phyloP scores from a whole-genome alignment of 345 rosid genomes.

The Atalantia buxifolia region DNA sequence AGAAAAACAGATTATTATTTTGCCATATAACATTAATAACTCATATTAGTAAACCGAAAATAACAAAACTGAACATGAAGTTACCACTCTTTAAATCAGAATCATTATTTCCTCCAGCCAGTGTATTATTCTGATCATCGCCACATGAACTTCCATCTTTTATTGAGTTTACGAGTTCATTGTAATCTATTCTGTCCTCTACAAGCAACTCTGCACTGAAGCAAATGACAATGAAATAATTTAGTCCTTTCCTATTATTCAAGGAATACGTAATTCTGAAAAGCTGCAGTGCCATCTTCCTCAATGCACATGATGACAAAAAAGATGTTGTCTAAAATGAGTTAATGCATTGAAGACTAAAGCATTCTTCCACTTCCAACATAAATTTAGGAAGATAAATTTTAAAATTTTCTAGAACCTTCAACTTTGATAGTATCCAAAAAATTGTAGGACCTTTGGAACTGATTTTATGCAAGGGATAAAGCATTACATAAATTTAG shows the following conservation, averaged over 20 bases:
- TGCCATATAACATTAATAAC: not conserved
- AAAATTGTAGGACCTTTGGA: not conserved
- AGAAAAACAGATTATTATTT: not conserved
- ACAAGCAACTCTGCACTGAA: constrained; percentile 79
- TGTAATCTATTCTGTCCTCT: constrained; percentile 77
- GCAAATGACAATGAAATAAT: constrained; percentile 9
- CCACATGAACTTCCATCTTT: constrained; percentile 30
- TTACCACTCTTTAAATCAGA: constrained; percentile 43
- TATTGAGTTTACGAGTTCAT: constrained; percentile 68
- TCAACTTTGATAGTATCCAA: not conserved
- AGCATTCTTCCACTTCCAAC: not conserved
- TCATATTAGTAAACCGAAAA: not conserved
- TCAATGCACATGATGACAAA: not conserved
- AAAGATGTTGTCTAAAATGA: not conserved
- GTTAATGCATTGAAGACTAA: not conserved
- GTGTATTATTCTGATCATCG: constrained; percentile 27
- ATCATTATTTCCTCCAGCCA: constrained; percentile 25
- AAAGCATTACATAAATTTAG: not conserved
- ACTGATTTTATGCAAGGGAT: not conserved
- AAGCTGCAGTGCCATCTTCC: not conserved
- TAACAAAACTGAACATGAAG: not conserved
- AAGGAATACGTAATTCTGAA: not conserved
- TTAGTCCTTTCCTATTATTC: not conserved
- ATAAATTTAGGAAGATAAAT: not conserved
- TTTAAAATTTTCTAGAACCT: not conserved